phyloP scores from a whole-genome alignment of 2,329 filamentous ascomycete genomes.

The Rutstroemia sp. region DNA sequence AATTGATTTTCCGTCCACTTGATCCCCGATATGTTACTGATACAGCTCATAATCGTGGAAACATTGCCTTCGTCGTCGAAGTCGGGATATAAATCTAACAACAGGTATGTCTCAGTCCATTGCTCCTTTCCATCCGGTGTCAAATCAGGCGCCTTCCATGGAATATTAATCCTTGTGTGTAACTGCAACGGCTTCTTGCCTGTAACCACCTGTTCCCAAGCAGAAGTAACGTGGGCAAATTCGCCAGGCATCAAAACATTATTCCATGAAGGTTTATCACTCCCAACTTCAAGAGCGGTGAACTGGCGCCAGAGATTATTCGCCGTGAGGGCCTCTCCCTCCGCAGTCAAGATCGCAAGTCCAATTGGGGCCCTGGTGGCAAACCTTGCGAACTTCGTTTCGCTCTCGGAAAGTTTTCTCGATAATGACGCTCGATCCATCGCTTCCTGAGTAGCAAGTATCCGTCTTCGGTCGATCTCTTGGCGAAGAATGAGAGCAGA shows the following conservation, averaged over 20 bases:
- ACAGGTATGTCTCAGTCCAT: slow-evolving; percentile 63
- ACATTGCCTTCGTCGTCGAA: slow-evolving; percentile 60
- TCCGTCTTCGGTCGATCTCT: slow-evolving; percentile 68
- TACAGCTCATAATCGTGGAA: slow-evolving; percentile 71
- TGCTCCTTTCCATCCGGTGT: slow-evolving; percentile 51
- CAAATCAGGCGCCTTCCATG: neutral
- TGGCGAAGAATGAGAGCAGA: slow-evolving; percentile 79
- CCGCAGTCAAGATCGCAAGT: slow-evolving; percentile 60
- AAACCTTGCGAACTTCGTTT: slow-evolving; percentile 61
- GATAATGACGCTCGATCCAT: slow-evolving; percentile 60
- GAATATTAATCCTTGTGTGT: neutral
- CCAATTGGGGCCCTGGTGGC: slow-evolving; percentile 67
- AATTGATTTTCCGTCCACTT: slow-evolving; percentile 57
- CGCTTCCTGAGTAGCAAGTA: slow-evolving; percentile 63
- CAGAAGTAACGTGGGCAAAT: neutral
- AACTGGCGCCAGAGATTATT: slow-evolving; percentile 14
- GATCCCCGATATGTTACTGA: slow-evolving; percentile 79
- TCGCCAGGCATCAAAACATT: slow-evolving; percentile 1
- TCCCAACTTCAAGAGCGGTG: slow-evolving; percentile 9
- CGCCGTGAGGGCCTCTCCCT: slow-evolving; percentile 39
- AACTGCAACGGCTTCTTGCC: neutral
- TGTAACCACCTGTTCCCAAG: slow-evolving; percentile 7
- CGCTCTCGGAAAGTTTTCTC: slow-evolving; percentile 53
- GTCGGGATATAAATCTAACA: slow-evolving; percentile 70
- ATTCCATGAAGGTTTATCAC: neutral